phyloP scores from a whole-genome alignment of 2,329 filamentous ascomycete species.

The Pseudogymnoascus sp. region DNA sequence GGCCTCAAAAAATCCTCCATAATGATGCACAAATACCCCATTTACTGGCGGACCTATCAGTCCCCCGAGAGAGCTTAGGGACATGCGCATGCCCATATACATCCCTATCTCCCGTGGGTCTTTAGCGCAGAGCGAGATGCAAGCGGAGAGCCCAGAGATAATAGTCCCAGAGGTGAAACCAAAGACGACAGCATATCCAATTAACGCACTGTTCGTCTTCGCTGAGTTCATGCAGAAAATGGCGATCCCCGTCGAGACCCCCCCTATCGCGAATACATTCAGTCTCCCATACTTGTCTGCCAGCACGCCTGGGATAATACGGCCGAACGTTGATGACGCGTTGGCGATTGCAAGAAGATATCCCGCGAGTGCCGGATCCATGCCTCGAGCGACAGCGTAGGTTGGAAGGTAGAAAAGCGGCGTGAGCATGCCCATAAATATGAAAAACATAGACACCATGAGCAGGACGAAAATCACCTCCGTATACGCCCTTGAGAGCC shows the following conservation, averaged over 20 bases:
- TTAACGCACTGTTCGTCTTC: constrained; percentile 48
- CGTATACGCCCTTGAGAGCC: constrained; percentile 22
- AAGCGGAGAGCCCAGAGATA: constrained; percentile 49
- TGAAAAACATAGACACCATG: constrained; percentile 32
- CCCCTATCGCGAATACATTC: constrained; percentile 35
- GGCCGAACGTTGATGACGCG: constrained; percentile 41
- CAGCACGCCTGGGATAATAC: constrained; percentile 42
- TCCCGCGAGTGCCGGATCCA: constrained; percentile 36
- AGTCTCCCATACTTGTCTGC: constrained; percentile 44
- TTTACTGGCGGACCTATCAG: constrained; percentile 42
- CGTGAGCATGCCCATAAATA: constrained; percentile 42
- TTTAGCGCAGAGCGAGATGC: constrained; percentile 35
- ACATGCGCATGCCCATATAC: constrained; percentile 45
- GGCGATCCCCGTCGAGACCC: constrained; percentile 11
- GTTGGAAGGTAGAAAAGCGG: constrained; percentile 39
- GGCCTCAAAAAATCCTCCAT: constrained; percentile 32
- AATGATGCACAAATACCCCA: constrained; percentile 36
- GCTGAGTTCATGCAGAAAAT: constrained; percentile 37
- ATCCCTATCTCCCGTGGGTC: constrained; percentile 48
- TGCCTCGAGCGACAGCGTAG: constrained; percentile 38
- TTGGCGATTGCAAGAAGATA: constrained; percentile 48
- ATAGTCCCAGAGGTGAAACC: constrained; percentile 75
- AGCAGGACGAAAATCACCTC: constrained; percentile 30
- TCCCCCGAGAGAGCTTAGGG: constrained; percentile 35
- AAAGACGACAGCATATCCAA: constrained; percentile 67